Conservation (phyloP, 805 yeast species). For the Barnettozyma wickerhamii region DNA sequence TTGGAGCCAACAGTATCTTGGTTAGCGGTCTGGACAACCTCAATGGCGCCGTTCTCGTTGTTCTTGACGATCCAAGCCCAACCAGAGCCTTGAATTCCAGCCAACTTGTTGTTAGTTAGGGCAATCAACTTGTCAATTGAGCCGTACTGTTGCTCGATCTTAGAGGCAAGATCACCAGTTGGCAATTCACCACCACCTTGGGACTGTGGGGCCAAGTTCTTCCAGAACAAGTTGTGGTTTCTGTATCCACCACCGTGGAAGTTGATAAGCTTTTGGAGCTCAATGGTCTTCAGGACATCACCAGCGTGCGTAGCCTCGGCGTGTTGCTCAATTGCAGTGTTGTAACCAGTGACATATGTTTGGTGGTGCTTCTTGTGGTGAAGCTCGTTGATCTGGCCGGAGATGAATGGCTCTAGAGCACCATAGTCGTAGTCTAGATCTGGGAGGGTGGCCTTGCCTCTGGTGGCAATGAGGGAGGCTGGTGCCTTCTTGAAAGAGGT, state of each 20-base stretch:
- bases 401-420: constrained; percentile 81
- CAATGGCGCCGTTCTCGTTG: constrained; percentile 67
- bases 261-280: constrained; percentile 69
- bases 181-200: constrained; percentile 71
- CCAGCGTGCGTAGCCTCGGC: constrained; percentile 58
- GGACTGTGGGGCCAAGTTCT: constrained; percentile 72
- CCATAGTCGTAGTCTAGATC: constrained; percentile 79
- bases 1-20: constrained; percentile 77
- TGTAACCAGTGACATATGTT: constrained; percentile 84
- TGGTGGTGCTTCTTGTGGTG: constrained; percentile 92
- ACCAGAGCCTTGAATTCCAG: constrained; percentile 92
- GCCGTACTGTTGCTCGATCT: constrained; percentile 64
- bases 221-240: constrained; percentile 87
- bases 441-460: constrained; percentile 55
- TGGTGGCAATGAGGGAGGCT: neutral
- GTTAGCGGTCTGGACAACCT: constrained; percentile 76
- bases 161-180: constrained; percentile 53
- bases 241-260: constrained; percentile 92
- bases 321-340: constrained; percentile 70
- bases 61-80: constrained; percentile 92
- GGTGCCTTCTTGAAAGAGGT: neutral
- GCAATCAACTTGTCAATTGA: constrained; percentile 62
- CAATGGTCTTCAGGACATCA: constrained; percentile 55
- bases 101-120: constrained; percentile 64
- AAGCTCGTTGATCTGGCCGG: constrained; percentile 80